phyloP scores from a whole-genome alignment of 176 grass and related monocot species.

The Oryza officinalis region DNA sequence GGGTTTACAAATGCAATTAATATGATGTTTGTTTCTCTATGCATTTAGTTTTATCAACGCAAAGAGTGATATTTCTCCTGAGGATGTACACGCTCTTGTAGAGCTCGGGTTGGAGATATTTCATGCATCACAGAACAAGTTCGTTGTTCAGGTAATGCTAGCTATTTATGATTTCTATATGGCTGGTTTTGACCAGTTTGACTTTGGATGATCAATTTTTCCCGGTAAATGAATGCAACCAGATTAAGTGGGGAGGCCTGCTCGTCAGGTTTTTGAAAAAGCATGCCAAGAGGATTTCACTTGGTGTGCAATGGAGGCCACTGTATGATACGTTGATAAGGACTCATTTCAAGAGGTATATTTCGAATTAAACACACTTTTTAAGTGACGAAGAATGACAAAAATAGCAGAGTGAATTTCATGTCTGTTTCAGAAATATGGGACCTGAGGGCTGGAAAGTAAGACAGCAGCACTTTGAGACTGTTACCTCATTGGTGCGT shows the following conservation, averaged over 20 bases:
- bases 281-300: constrained; percentile 67
- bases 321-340: constrained; percentile 85
- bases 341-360: constrained; percentile 94
- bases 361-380: constrained; percentile 4
- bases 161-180: constrained; percentile 19
- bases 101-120: constrained; percentile 87
- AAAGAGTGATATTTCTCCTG: constrained; percentile 86
- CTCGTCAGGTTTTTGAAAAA: constrained; percentile 78
- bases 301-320: constrained; percentile 80
- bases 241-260: constrained; percentile 93
- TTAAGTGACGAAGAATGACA: background rate
- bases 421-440: constrained; percentile 71
- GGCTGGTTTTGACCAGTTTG: constrained; percentile 18
- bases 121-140: constrained; percentile 79
- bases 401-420: constrained; percentile 17
- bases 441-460: constrained; percentile 98
- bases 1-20: constrained; percentile 6
- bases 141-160: constrained; percentile 80
- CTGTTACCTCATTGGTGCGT: constrained; percentile 69
- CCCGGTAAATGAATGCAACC: constrained; percentile 42
- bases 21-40: constrained; percentile 28
- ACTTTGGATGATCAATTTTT: constrained; percentile 24
- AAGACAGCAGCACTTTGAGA: constrained; percentile 81
- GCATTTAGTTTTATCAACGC: constrained; percentile 80
- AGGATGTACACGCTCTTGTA: constrained; percentile 66